Base-by-base conservation (phyloP, 2,329 filamentous ascomycete species). In the Aspergillus fructus region DNA sequence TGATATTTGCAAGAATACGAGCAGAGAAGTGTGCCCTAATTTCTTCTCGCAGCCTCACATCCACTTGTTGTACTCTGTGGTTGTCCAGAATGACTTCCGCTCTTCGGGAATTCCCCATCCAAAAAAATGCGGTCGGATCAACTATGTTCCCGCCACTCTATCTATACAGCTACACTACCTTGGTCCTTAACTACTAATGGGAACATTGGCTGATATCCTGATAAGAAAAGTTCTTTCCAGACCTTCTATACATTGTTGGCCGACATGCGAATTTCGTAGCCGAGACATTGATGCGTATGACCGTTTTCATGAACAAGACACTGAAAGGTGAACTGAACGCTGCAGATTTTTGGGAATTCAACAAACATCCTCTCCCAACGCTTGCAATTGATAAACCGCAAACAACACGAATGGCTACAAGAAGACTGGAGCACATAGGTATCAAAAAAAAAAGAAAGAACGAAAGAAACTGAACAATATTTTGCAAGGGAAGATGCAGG, bases 361-460 rank as follows among this genome's bases (percentile, higher is more conserved):
- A 53, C 33, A 53, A 45, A 58, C 50, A 47, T n/a, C 50, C 55
- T 53, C 49, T 24, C 42, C 42, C 30, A 43, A 42, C 30, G 37
- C 43, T 53, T 46, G 42, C 51, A 40, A 48, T 45, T 19, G 43
- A 47, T 30, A 27, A 37, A n/a, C 19, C 24, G 58, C 49, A 41
- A 50, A 51, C 24, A 53, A 27, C 24, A 54, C 15, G 12, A 23
- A 55, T 37, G 5, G 23, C 49, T 37, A 54, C 24, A 55, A 46
- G 47, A 39, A 49, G 42, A 62, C 37, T 40, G 23, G 19, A 23
- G 39, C 30, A 47, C 49, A 37, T 27, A 62, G 62, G 60, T 64
- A 64, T 64, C 60, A 59, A 57, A n/a, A 53, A 60, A 59, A 21
- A 40, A 19, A 19, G 19, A 59, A 57, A n/a, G 51, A 60, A 24